phyloP scores from a whole-genome alignment of 2,329 filamentous ascomycete genomes.

The Hymenoscyphus repandus region DNA sequence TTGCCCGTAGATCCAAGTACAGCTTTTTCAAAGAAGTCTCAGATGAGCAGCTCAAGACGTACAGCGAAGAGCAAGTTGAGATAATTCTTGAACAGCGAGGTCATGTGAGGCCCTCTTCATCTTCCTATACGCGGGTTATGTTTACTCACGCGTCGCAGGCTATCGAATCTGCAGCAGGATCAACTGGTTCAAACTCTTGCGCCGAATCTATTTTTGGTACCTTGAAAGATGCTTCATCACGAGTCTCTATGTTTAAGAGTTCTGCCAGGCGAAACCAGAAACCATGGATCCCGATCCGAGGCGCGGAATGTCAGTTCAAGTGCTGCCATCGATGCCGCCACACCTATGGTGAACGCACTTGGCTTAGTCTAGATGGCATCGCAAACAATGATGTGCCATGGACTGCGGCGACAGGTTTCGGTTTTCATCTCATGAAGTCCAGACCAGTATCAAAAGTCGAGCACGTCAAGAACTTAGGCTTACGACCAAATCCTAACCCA shows the following conservation, averaged over 20 bases:
- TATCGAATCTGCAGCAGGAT: background rate
- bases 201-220: background rate
- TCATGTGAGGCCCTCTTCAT: slow-evolving; percentile 34
- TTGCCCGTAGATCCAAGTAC: slow-evolving; percentile 17
- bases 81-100: slow-evolving; percentile 46
- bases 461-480: slow-evolving; percentile 25
- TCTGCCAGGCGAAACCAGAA: slow-evolving; percentile 4
- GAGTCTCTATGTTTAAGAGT: background rate
- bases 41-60: slow-evolving; percentile 38
- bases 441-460: slow-evolving; percentile 35
- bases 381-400: slow-evolving; percentile 45
- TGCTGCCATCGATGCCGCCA: slow-evolving; percentile 47
- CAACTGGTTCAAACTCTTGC: background rate
- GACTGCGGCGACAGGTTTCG: slow-evolving; percentile 45
- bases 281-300: slow-evolving; percentile 35
- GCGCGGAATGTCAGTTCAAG: slow-evolving; percentile 44
- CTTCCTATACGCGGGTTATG: background rate
- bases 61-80: slow-evolving; percentile 43
- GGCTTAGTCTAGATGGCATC: slow-evolving; percentile 46
- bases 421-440: slow-evolving; percentile 40
- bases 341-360: slow-evolving; percentile 39
- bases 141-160: slow-evolving; percentile 5
- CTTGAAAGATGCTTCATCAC: background rate
- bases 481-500: slow-evolving; percentile 19
- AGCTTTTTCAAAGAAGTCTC: slow-evolving; percentile 37